Conservation (phyloP, 2,329 filamentous ascomycete species). For the Lachnum nothofagi region DNA sequence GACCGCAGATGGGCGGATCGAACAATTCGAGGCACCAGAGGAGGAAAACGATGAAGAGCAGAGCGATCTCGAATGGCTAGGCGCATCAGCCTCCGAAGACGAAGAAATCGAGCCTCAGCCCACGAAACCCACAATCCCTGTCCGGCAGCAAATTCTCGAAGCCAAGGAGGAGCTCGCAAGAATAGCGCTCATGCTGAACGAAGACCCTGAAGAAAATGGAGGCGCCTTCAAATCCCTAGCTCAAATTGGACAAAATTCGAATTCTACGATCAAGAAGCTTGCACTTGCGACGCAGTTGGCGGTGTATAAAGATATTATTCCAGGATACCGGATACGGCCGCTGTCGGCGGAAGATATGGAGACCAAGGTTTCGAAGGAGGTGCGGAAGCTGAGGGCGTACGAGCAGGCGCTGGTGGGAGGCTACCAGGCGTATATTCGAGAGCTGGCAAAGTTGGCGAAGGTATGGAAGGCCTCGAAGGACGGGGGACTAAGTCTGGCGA, state of each 20-base stretch:
- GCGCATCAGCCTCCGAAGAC: constrained; percentile 42
- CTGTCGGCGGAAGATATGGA: constrained; percentile 67
- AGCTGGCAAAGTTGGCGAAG: constrained; percentile 65
- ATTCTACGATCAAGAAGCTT: constrained; percentile 75
- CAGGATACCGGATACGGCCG: constrained; percentile 89
- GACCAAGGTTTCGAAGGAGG: constrained; percentile 86
- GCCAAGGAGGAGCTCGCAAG: constrained; percentile 91
- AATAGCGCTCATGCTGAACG: constrained; percentile 74
- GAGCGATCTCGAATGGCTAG: constrained; percentile 60
- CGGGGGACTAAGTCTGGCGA: constrained; percentile 52
- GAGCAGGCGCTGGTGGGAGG: constrained; percentile 81
- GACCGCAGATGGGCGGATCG: constrained; percentile 69
- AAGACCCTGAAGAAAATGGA: constrained; percentile 87
- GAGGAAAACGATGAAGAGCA: constrained; percentile 52
- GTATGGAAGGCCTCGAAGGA: constrained; percentile 39
- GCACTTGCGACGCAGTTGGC: constrained; percentile 80
- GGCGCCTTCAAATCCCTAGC: constrained; percentile 73
- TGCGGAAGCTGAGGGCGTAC: constrained; percentile 73
- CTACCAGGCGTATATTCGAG: constrained; percentile 80
- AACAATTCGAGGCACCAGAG: constrained; percentile 49
- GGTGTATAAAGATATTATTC: constrained; percentile 93
- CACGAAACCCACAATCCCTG: constrained; percentile 60
- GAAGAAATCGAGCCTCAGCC: constrained; percentile 46
- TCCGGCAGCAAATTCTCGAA: constrained; percentile 72
- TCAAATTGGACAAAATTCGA: constrained; percentile 64